Base-by-base conservation (phyloP, 2,329 filamentous ascomycete genomes). In the Monilinia vaccinii-corymbosi region DNA sequence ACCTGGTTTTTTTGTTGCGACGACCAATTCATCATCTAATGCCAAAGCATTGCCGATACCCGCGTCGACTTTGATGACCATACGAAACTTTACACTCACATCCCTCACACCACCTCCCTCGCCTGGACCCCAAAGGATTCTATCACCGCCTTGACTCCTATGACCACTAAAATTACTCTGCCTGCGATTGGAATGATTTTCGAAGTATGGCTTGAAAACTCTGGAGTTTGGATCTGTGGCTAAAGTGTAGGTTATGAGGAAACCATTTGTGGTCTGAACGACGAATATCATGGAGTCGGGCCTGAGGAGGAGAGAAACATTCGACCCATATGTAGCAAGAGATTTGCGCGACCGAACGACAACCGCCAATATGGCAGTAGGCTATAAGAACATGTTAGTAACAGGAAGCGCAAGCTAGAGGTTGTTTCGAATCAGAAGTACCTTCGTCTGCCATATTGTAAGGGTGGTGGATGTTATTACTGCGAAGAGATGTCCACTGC, bases 21-120 rank as follows among this genome's bases (percentile, higher is more conserved):
- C 92, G 25, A 97, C 80, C 45, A 99, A 78, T 73, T 97, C 94
- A 60, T 96, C 90, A 66, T 97, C 94, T 25, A 97, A 80, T 2
- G 94, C 93, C 58, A 97, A 76, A 13, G 89, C 91, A 69, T 86
- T 89, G 66, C 86, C 86, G 67, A 99, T 97, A 2, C 94, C 94
- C 3, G 94, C 94, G 74, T 99, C 94, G 21, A 99, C 91, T 72
- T 96, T 95, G 70, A 99, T 97, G 16, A 96, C 93, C 89, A 97
- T 96, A 60, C 93, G 84, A 74, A 99, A 99, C 13, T 91, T 88
- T 52, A 99, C 81, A 68, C 88, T 96, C 60, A 96, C 84, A 74
- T 99, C 94, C 57, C 85, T 83, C 55, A 96, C 86, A 4, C 90
- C 90, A 52, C 81, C 81, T 11, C 89, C 89, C 72, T 97, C 94